Evolutionary conservation across 352 stramenopile species (phyloP), one percentile per base, ranked within the genome.

Genomic region (Pythium pectinolyticum): DNA sequence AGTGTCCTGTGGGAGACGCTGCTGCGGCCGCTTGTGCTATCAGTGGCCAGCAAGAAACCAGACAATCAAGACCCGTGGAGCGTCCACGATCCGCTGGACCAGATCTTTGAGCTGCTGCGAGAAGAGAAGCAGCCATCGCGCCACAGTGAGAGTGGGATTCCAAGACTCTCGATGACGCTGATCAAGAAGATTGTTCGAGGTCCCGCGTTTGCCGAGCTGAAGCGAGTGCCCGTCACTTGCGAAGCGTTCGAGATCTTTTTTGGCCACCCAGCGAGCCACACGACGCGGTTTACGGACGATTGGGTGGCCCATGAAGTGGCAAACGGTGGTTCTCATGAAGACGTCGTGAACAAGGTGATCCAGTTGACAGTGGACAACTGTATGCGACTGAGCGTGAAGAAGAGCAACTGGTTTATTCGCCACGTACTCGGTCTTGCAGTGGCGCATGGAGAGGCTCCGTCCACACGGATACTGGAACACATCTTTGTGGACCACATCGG

Each of bases 391-490:
- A 89, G 65, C 67, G 56, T 80, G 43, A 87, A 84, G 64, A 84
- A 88, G 56, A 78, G 80, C 28, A 78, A 87, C 62, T 94, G 86
- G 86, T 95, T 95, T 66, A 43, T 72, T 27, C 72, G 72, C 43
- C 86, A 95, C 58, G 57, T 92, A 37, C 66, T 92, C 34, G 67
- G 61, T n/a, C n/a, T n/a, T 46, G 87, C 85, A 39, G 57, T 84
- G 14, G 58, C 90, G 52, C 52, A 9, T 22, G 15, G 20, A 1
- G 52, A 24, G 12, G 17, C 28, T 3, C 31, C 40, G 22, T 25
- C 14, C 5, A 61, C 1, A 2, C 9, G 32, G 19, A 35, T 63
- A 2, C 19, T 71, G n/a, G 30, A 56, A 48, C 43, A 48, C 8
- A 70, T 94, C 27, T 40, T 89, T 14, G 20, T 51, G 8, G 43